Conservation (phyloP, 2,329 filamentous ascomycete genomes). For the Stylonectria norvegica region DNA sequence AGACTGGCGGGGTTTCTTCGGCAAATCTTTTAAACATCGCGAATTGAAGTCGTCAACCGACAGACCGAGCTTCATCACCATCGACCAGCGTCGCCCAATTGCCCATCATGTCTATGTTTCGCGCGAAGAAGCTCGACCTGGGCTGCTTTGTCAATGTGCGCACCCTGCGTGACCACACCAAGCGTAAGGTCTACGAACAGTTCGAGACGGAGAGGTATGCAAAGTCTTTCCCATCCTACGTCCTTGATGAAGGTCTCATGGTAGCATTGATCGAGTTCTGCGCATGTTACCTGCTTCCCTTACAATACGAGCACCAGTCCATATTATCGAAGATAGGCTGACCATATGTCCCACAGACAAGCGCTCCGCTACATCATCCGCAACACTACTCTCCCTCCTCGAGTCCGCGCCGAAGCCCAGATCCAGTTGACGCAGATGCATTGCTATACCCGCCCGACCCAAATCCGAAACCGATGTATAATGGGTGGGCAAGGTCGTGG, state of each 20-base stretch:
- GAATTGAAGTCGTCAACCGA: slow-evolving; percentile 10
- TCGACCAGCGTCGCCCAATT: slow-evolving; percentile 7
- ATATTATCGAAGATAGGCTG: slow-evolving; percentile 2
- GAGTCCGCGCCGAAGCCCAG: slow-evolving; percentile 86
- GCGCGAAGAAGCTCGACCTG: slow-evolving; percentile 85
- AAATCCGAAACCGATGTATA: slow-evolving; percentile 91
- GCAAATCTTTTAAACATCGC: slow-evolving; percentile 5
- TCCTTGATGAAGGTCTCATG: too few species aligned
- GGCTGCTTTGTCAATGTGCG: slow-evolving; percentile 83
- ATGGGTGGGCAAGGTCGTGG: slow-evolving; percentile 85
- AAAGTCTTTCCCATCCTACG: slow-evolving; percentile 14
- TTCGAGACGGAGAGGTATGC: slow-evolving; percentile 81
- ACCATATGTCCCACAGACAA: slow-evolving; percentile 59
- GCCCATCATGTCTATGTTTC: slow-evolving; percentile 74
- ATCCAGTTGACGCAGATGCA: slow-evolving; percentile 94
- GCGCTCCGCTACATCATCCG: slow-evolving; percentile 88
- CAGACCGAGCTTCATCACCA: slow-evolving; percentile 15
- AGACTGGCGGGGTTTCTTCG: slow-evolving; percentile 12
- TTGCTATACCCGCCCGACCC: slow-evolving; percentile 86
- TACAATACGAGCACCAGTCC: too few species aligned
- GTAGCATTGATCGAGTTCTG: too few species aligned
- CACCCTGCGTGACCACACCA: slow-evolving; percentile 90
- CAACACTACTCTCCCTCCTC: slow-evolving; percentile 79
- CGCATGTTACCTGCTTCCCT: too few species aligned
- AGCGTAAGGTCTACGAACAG: slow-evolving; percentile 87